Evolutionary conservation across 148 eudicot species (phyloP).

Genomic region (Euryodendron excelsum): DNA sequence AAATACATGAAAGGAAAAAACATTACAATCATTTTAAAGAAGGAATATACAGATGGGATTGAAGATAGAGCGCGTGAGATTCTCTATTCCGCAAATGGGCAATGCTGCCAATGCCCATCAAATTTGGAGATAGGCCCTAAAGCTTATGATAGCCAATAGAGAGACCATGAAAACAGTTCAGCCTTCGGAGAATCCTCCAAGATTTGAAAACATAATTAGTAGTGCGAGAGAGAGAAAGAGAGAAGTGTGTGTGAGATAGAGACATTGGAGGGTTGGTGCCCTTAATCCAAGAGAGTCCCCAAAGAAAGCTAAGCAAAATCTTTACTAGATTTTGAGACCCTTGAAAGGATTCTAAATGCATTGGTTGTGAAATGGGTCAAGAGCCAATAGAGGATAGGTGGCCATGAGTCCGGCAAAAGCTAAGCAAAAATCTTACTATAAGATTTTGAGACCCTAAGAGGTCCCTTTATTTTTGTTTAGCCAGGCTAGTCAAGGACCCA

Average conservation of each 20-base stretch:
- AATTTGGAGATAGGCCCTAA: neutral
- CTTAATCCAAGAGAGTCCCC: neutral
- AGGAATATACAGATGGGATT: neutral
- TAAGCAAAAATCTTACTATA: neutral
- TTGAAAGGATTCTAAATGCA: neutral
- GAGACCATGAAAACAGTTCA: neutral
- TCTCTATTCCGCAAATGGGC: neutral
- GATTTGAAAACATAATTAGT: neutral
- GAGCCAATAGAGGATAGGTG: neutral
- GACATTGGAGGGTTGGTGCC: neutral
- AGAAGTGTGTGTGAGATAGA: too few species aligned
- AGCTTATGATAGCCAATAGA: neutral
- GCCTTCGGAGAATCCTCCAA: neutral
- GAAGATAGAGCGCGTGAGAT: constrained; percentile 15
- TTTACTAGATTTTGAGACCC: neutral
- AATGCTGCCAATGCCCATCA: neutral
- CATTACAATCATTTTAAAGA: neutral
- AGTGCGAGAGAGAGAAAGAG: too few species aligned
- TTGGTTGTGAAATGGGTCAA: neutral
- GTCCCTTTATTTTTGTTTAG: too few species aligned
- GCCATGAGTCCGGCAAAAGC: neutral
- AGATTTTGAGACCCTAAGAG: too few species aligned
- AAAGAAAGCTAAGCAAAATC: too few species aligned
- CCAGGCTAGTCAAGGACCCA: too few species aligned
- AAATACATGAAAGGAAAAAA: too few species aligned